phyloP scores from a whole-genome alignment of 2,329 filamentous ascomycete species.

The Thielaviopsis populi region DNA sequence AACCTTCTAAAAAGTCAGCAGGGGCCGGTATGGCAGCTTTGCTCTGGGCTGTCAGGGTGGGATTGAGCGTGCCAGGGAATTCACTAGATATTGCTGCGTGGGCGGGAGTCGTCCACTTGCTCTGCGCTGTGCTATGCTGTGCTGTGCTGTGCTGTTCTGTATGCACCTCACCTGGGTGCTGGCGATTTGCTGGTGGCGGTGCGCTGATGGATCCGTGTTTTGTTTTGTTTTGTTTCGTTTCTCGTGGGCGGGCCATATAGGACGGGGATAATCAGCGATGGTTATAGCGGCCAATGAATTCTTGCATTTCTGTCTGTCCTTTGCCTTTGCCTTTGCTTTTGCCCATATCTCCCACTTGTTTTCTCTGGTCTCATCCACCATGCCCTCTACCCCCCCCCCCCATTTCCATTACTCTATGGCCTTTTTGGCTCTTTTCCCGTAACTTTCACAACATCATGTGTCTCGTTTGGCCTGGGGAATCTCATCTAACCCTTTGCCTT shows the following conservation, averaged over 20 bases:
- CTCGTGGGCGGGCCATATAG: neutral
- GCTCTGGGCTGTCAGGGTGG: too few relatives aligned
- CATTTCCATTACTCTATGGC: neutral
- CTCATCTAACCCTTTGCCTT: conserved; percentile 7
- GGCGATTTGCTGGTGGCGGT: too few relatives aligned
- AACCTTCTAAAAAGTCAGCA: neutral
- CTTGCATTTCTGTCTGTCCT: too few relatives aligned
- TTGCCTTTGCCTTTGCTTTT: too few relatives aligned
- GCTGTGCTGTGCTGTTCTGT: too few relatives aligned
- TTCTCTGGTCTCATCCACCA: neutral
- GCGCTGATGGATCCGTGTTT: too few relatives aligned
- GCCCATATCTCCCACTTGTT: neutral
- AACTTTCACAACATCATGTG: neutral
- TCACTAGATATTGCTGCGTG: too few relatives aligned
- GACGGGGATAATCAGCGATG: neutral
- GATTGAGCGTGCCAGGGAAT: too few relatives aligned
- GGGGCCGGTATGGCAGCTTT: neutral
- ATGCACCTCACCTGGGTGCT: too few relatives aligned
- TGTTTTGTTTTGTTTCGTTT: neutral
- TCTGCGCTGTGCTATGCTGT: too few relatives aligned
- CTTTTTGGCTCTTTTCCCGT: neutral
- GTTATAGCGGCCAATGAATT: neutral
- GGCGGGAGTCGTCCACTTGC: too few relatives aligned
- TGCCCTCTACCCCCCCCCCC: neutral
- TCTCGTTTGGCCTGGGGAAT: neutral